phyloP scores from a whole-genome alignment of 78 protist species.

The Dictyostelium firmibasis region DNA sequence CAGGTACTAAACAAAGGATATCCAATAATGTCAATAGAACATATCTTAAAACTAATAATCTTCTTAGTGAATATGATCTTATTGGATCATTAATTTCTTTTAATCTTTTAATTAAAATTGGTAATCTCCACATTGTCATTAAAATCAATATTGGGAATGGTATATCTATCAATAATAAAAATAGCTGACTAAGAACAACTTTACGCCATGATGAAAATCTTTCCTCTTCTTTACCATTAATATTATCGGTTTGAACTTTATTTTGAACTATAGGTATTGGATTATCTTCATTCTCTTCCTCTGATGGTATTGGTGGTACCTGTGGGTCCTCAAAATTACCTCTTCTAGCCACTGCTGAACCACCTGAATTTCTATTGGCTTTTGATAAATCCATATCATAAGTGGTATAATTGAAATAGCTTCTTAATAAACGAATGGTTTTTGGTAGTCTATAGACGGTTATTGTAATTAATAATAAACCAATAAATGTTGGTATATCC shows the following conservation, averaged over 20 bases:
- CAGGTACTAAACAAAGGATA: conserved; percentile 22
- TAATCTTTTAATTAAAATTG: conserved; percentile 46
- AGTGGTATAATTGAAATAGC: background rate
- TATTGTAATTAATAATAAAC: background rate
- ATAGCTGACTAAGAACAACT: conserved; percentile 20
- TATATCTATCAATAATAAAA: conserved; percentile 59
- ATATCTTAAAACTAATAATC: conserved; percentile 49
- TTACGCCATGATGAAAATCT: conserved; percentile 29
- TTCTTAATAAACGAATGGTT: conserved; percentile 21
- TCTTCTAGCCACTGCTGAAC: background rate
- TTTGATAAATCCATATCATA: background rate
- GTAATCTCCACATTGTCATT: conserved; percentile 80
- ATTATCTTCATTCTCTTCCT: conserved; percentile 47
- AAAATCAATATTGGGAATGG: conserved; percentile 78
- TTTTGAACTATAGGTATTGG: background rate
- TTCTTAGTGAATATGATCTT: conserved; percentile 38
- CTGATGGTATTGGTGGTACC: background rate
- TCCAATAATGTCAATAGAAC: conserved; percentile 26
- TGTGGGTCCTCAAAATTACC: background rate
- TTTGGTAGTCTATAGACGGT: conserved; percentile 58
- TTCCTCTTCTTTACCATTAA: background rate
- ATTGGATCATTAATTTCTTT: conserved; percentile 51
- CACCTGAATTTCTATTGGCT: background rate
- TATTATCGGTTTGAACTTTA: background rate
- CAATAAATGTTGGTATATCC: conserved; percentile 82